Conservation (phyloP, 2,329 filamentous ascomycete species). For the Pyrenochaeta sp. region DNA sequence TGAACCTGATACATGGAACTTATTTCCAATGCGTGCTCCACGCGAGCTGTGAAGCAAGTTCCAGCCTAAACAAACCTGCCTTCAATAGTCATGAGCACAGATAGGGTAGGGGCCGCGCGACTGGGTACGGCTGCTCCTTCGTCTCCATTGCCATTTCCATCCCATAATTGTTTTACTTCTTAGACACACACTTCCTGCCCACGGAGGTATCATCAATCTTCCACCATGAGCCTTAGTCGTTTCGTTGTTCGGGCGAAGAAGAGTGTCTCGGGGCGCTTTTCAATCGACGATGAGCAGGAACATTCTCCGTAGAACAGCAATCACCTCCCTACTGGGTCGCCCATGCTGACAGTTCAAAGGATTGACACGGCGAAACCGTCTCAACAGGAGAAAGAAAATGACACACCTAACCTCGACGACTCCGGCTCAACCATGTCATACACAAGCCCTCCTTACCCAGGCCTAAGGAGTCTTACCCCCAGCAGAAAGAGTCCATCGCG, state of each 20-base stretch:
- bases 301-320: constrained; percentile 9
- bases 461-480: constrained; percentile 19
- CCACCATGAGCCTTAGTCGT: constrained; percentile 36
- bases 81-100: constrained; percentile 6
- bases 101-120: neutral
- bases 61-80: constrained; percentile 20
- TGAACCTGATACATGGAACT: constrained; percentile 1
- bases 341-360: constrained; percentile 9
- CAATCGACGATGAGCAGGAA: constrained; percentile 18
- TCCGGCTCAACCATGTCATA: constrained; percentile 12
- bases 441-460: constrained; percentile 6
- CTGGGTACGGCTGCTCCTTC: neutral
- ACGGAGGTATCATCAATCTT: constrained; percentile 14
- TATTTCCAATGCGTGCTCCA: neutral
- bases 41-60: constrained; percentile 7
- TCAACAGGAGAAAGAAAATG: constrained; percentile 16
- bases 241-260: constrained; percentile 39
- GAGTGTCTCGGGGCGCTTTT: constrained; percentile 41
- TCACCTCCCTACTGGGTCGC: neutral
- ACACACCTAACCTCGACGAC: constrained; percentile 20
- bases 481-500: constrained; percentile 35
- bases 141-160: neutral
- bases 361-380: neutral
- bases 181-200: constrained; percentile 1
- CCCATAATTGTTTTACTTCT: neutral